phyloP scores from a whole-genome alignment of 2,329 filamentous ascomycete genomes.

The Didymosphaeria variabile region DNA sequence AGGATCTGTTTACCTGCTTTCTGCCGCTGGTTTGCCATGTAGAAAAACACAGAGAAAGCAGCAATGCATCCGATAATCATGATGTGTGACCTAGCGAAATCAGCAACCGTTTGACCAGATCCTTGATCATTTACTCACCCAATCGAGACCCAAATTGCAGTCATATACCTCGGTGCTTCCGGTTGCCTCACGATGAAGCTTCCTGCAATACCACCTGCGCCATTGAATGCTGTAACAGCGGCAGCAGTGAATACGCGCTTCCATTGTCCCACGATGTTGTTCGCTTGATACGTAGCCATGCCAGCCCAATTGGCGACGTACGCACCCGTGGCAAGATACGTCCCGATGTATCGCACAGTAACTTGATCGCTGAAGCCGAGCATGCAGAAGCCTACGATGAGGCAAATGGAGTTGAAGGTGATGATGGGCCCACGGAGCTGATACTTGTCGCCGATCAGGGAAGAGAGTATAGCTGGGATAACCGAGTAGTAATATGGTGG shows the following conservation, averaged over 20 bases:
- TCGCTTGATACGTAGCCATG: constrained; percentile 64
- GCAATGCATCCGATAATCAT: constrained; percentile 64
- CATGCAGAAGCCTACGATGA: constrained; percentile 72
- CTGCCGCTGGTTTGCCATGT: constrained; percentile 60
- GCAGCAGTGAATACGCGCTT: constrained; percentile 70
- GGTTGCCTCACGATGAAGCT: constrained; percentile 70
- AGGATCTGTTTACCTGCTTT: constrained; percentile 58
- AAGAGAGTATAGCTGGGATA: constrained; percentile 70
- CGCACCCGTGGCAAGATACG: constrained; percentile 72
- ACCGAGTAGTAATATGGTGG: constrained; percentile 75
- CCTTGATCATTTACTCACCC: constrained; percentile 47
- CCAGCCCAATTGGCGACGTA: constrained; percentile 76
- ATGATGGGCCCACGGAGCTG: constrained; percentile 70
- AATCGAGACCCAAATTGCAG: constrained; percentile 73
- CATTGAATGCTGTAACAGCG: constrained; percentile 68
- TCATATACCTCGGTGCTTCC: constrained; percentile 70
- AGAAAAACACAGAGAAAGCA: constrained; percentile 64
- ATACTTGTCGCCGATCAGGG: constrained; percentile 68
- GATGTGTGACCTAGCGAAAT: constrained; percentile 57
- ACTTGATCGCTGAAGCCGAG: constrained; percentile 69
- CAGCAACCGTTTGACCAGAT: constrained; percentile 29
- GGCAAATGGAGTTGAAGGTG: constrained; percentile 68
- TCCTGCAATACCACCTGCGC: constrained; percentile 70
- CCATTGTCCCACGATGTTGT: constrained; percentile 64
- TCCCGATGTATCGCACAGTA: constrained; percentile 70